Evolutionary conservation across 345 rosid genomes (phyloP).

Genomic region (Gynandropsis gynandra): DNA sequence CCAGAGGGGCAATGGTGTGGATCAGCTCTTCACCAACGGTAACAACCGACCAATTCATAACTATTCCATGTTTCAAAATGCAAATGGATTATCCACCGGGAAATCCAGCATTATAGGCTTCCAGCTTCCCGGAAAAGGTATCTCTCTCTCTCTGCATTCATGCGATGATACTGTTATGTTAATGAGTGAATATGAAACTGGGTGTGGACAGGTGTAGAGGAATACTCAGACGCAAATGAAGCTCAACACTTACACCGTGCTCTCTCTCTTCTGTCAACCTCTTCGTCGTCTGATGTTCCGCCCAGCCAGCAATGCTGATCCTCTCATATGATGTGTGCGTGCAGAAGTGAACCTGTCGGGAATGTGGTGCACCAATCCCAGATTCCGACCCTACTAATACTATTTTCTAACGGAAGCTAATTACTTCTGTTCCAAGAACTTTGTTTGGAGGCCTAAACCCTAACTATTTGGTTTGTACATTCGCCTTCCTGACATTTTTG

Average conservation of each 20-base stretch:
- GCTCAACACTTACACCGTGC: constrained; percentile 74
- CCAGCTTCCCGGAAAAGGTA: constrained; percentile 19
- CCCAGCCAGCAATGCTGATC: too few relatives aligned
- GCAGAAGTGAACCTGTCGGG: too few relatives aligned
- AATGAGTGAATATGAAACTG: neutral
- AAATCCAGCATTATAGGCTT: constrained; percentile 12
- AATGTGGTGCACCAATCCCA: too few relatives aligned
- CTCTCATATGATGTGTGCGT: too few relatives aligned
- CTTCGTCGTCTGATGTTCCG: constrained; percentile 14
- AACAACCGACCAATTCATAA: constrained; percentile 25
- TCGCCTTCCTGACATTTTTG: too few relatives aligned
- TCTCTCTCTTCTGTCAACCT: constrained; percentile 99
- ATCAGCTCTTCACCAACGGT: constrained; percentile 31
- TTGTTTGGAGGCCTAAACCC: too few relatives aligned
- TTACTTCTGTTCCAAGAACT: too few relatives aligned
- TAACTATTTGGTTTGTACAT: too few relatives aligned
- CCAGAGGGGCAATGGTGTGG: constrained; percentile 36
- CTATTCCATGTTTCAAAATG: constrained; percentile 27
- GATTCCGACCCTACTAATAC: too few relatives aligned
- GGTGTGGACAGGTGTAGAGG: constrained; percentile 46
- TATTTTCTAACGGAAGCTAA: too few relatives aligned
- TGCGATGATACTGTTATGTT: neutral
- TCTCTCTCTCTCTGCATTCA: constrained; percentile 5
- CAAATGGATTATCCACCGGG: constrained; percentile 30
- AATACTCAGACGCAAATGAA: constrained; percentile 42